These are phyloP conservation scores for Apiotrichum laibachii DNA, from an alignment of 1,284 basidiomycete genomes.

Conservation along the genomic window DNA sequence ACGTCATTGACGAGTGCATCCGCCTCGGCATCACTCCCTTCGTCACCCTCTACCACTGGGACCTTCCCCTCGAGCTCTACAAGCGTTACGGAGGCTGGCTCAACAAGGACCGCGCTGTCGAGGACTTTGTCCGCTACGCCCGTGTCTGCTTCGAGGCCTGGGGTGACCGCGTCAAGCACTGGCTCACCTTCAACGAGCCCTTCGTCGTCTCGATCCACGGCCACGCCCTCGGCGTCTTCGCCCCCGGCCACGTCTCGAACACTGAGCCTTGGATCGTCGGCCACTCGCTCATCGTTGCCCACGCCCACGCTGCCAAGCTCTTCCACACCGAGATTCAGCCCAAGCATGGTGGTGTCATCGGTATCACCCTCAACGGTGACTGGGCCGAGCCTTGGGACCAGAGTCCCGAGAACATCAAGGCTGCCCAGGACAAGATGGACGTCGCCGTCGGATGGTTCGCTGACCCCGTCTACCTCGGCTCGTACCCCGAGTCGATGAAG, in stretches of 20 bases:
- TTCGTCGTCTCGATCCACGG: conserved; percentile 70
- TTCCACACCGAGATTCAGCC: conserved; percentile 61
- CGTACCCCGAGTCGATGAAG: conserved; percentile 65
- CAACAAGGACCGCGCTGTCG: conserved; percentile 61
- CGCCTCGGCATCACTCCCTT: conserved; percentile 63
- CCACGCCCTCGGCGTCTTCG: conserved; percentile 45
- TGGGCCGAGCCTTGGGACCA: conserved; percentile 69
- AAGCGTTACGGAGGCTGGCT: conserved; percentile 66
- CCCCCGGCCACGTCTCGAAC: conserved; percentile 56
- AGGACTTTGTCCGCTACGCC: conserved; percentile 65
- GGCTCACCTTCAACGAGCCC: conserved; percentile 66
- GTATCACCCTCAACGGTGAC: conserved; percentile 70
- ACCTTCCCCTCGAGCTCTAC: conserved; percentile 66
- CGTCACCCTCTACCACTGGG: conserved; percentile 77
- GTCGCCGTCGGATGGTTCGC: conserved; percentile 57
- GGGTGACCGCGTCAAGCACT: conserved; percentile 71
- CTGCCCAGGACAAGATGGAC: conserved; percentile 65
- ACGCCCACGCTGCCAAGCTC: conserved; percentile 63
- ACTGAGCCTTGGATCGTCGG: conserved; percentile 73
- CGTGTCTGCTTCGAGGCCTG: conserved; percentile 68
- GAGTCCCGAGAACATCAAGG: conserved; percentile 61
- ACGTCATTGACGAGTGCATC: conserved; percentile 27
- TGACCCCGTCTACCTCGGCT: conserved; percentile 71
- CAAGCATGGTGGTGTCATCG: conserved; percentile 58
- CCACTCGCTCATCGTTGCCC: conserved; percentile 66